Evolutionary conservation across 2,329 filamentous ascomycete species (phyloP).

Genomic region (Fusarium fujikuroi): DNA sequence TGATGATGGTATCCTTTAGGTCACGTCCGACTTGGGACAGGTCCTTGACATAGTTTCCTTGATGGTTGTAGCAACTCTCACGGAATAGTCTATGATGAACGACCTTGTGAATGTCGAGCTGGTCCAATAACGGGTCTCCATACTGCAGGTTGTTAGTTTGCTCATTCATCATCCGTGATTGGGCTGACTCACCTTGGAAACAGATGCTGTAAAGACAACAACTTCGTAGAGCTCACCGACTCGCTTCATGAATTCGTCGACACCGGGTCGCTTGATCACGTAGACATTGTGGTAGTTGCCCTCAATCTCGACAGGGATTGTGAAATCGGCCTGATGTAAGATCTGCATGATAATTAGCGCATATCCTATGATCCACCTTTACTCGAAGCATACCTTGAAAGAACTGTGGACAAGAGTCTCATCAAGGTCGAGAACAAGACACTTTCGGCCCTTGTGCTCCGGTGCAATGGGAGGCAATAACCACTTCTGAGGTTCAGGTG

Average conservation of each 20-base stretch:
- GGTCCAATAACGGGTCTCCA: slow-evolving; percentile 93
- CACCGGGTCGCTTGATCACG: slow-evolving; percentile 98
- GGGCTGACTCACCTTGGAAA: slow-evolving; percentile 80
- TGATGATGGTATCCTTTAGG: slow-evolving; percentile 97
- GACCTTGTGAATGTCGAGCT: slow-evolving; percentile 96
- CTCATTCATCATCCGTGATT: background rate
- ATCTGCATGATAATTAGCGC: slow-evolving; percentile 68
- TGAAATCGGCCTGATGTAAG: slow-evolving; percentile 97
- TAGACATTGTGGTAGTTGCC: slow-evolving; percentile 99
- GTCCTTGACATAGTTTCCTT: slow-evolving; percentile 99
- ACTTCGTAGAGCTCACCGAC: slow-evolving; percentile 98
- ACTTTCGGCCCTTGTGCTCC: slow-evolving; percentile 88
- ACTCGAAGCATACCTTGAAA: slow-evolving; percentile 78
- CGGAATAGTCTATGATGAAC: slow-evolving; percentile 96
- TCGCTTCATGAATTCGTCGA: slow-evolving; percentile 98
- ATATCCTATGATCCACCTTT: background rate
- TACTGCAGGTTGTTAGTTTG: slow-evolving; percentile 68
- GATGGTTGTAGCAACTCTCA: slow-evolving; percentile 99
- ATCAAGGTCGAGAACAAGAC: slow-evolving; percentile 92
- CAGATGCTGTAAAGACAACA: slow-evolving; percentile 97
- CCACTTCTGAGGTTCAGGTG: slow-evolving; percentile 65
- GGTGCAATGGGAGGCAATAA: slow-evolving; percentile 85
- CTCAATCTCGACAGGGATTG: slow-evolving; percentile 98
- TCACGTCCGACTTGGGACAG: slow-evolving; percentile 96
- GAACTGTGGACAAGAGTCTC: slow-evolving; percentile 98